Conservation (phyloP, 192 early-diverging fungal species). For the Mycoemilia scoparia region DNA sequence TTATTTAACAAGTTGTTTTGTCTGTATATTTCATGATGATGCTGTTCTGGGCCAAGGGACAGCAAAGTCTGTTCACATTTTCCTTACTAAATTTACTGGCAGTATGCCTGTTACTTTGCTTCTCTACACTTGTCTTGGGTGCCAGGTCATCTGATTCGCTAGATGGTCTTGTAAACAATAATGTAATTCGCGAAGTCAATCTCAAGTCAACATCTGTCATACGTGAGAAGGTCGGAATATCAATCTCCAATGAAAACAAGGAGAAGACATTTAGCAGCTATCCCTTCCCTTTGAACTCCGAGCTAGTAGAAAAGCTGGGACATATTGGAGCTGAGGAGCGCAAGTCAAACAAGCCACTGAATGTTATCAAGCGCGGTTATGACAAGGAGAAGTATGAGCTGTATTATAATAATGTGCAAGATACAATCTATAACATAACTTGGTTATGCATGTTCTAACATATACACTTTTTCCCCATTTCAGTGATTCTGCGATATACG, state of each 20-base stretch:
- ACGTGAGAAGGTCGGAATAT: conserved; percentile 27
- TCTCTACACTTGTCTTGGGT: too few relatives aligned
- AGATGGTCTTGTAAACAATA: conserved; percentile 16
- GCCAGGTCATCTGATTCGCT: background rate
- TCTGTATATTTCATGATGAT: too few relatives aligned
- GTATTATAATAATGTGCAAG: background rate
- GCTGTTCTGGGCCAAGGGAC: too few relatives aligned
- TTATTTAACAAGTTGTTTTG: too few relatives aligned
- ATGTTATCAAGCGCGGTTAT: conserved; percentile 15
- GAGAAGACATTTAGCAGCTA: conserved; percentile 11
- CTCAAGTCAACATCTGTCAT: conserved; percentile 16
- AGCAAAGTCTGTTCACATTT: too few relatives aligned
- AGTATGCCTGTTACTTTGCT: too few relatives aligned
- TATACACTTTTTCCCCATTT: too few relatives aligned
- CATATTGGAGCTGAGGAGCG: conserved; percentile 17
- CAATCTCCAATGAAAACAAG: conserved; percentile 21
- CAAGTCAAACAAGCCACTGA: too few relatives aligned
- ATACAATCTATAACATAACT: too few relatives aligned
- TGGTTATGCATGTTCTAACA: too few relatives aligned
- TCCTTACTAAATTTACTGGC: too few relatives aligned
- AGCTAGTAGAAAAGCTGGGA: conserved; percentile 9
- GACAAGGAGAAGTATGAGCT: conserved; percentile 2
- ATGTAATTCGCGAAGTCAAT: conserved; percentile 22
- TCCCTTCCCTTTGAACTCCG: conserved; percentile 5
- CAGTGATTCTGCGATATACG: conserved; percentile 1